A percentile compares a stretch with the other conserved stretches of the same genome.
phyloP scores from a whole-genome alignment of 441 rosid species.

The Cnidoscolus chayamansa region DNA sequence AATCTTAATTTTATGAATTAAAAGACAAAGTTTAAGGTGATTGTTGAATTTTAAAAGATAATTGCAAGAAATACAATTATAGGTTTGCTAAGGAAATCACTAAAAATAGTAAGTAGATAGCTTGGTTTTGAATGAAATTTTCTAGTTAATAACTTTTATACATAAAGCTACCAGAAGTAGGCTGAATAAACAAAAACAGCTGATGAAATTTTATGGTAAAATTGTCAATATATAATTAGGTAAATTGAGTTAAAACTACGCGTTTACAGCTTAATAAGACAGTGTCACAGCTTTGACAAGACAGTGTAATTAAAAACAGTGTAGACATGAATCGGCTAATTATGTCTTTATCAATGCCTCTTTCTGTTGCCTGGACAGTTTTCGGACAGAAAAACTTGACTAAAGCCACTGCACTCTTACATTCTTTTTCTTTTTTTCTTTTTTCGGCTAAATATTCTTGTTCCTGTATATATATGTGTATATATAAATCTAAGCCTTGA shows the following conservation, averaged over 20 bases:
- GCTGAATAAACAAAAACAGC: too few relatives aligned
- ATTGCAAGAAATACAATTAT: too few relatives aligned
- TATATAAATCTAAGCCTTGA: neutral
- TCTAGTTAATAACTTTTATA: too few relatives aligned
- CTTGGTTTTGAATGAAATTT: too few relatives aligned
- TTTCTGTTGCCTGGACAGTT: slow-evolving; percentile 21
- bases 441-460: neutral
- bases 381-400: slow-evolving; percentile 35
- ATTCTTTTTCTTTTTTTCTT: neutral
- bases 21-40: too few relatives aligned
- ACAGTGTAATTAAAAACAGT: slow-evolving; percentile 6
- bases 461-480: slow-evolving; percentile 8
- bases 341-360: slow-evolving; percentile 9
- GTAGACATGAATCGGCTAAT: slow-evolving; percentile 11
- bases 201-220: too few relatives aligned
- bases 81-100: too few relatives aligned
- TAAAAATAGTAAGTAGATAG: too few relatives aligned
- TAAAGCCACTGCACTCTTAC: slow-evolving; percentile 16
- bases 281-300: slow-evolving; percentile 12
- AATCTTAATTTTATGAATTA: too few relatives aligned
- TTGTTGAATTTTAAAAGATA: too few relatives aligned
- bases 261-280: slow-evolving; percentile 28
- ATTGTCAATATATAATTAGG: too few relatives aligned
- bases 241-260: neutral
- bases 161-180: too few relatives aligned